Conservation (phyloP, 2,329 filamentous ascomycete species). For the Diaporthe sp. region DNA sequence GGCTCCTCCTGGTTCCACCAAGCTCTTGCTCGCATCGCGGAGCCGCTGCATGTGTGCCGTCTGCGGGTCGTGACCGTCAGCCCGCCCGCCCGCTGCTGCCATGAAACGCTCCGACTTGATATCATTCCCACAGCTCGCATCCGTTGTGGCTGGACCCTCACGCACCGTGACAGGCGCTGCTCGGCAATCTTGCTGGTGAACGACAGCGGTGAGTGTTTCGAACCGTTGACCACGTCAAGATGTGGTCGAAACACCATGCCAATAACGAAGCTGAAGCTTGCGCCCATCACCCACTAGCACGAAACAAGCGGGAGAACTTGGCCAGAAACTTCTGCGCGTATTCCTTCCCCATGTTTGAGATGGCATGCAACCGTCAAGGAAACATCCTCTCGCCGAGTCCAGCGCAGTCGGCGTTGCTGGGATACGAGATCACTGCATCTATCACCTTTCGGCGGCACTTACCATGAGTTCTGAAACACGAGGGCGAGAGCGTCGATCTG, state of each 20-base stretch:
- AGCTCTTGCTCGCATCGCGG: constrained; percentile 11
- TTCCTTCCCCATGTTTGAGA: constrained; percentile 36
- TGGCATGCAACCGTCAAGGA: constrained; percentile 34
- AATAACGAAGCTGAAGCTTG: constrained; percentile 36
- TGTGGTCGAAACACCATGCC: constrained; percentile 38
- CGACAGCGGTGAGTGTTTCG: constrained; percentile 25
- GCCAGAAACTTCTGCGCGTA: constrained; percentile 37
- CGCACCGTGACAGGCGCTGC: constrained; percentile 20
- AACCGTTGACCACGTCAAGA: constrained; percentile 12
- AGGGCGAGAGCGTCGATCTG: constrained; percentile 37
- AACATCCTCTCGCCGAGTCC: constrained; percentile 31
- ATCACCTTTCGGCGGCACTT: constrained; percentile 20
- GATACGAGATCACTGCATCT: constrained; percentile 24
- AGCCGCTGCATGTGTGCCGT: constrained; percentile 21
- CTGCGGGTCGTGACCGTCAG: constrained; percentile 15
- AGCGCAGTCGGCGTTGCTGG: constrained; percentile 17
- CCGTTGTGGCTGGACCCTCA: constrained; percentile 12
- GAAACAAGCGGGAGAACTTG: constrained; percentile 35
- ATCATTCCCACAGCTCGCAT: constrained; percentile 4
- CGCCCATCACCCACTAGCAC: constrained; percentile 35
- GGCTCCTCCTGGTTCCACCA: constrained; percentile 20
- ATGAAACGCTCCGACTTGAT: constrained; percentile 11
- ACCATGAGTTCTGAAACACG: constrained; percentile 39
- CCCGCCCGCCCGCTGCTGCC: constrained; percentile 8
- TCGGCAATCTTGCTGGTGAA: constrained; percentile 33